These are phyloP conservation scores for Rickenella mellea DNA, from an alignment of 768 basidiomycete species.

Conservation along the genomic window DNA sequence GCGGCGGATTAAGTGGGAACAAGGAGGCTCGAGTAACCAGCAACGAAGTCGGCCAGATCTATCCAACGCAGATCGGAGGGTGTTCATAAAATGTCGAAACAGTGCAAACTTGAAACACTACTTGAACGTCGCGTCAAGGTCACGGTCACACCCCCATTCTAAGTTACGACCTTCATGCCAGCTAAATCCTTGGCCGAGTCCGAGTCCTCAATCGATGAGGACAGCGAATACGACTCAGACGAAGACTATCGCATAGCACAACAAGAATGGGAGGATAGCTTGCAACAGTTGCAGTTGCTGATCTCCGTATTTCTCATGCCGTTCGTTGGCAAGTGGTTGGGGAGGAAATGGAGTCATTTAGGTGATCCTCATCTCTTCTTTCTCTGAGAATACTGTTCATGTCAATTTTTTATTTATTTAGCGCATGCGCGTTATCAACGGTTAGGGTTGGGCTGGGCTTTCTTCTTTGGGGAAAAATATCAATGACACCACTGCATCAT, in stretches of 20 bases:
- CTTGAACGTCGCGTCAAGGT: no score
- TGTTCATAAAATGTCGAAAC: no score
- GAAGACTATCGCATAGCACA: constrained; percentile 73
- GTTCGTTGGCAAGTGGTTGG: constrained; percentile 81
- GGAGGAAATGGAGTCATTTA: constrained; percentile 79
- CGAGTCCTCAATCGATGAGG: constrained; percentile 39
- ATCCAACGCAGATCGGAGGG: no score
- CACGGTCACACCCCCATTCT: no score
- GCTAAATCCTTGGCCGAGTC: constrained; percentile 44
- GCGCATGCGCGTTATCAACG: constrained; percentile 65
- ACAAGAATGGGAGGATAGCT: constrained; percentile 89
- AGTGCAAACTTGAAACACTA: no score
- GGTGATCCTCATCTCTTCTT: constrained; percentile 37
- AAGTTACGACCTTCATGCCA: no score
- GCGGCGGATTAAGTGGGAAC: no score
- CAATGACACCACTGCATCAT: background rate
- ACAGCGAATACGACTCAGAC: constrained; percentile 43
- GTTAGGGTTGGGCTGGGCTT: constrained; percentile 52
- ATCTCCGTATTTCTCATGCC: constrained; percentile 75
- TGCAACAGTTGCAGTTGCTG: constrained; percentile 77
- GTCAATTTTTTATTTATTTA: constrained; percentile 20
- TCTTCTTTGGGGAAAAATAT: constrained; percentile 43
- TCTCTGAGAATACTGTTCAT: constrained; percentile 1
- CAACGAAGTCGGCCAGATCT: no score
- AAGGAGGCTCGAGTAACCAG: no score